Evolutionary conservation across 768 basidiomycete species (phyloP).

Genomic region (Boletus pseudopeckii): DNA sequence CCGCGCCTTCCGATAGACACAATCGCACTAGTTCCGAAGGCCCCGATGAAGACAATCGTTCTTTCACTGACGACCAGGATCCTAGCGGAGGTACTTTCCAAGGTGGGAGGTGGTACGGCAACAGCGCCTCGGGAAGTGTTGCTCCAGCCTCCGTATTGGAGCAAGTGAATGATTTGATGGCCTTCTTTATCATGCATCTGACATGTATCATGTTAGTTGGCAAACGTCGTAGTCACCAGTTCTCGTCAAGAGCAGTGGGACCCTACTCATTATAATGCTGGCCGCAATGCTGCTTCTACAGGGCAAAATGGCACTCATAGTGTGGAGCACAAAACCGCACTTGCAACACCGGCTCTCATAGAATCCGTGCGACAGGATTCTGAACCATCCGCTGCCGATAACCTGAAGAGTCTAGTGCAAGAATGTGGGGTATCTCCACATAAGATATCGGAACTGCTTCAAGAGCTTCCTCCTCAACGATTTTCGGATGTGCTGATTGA

Average conservation of each 20-base stretch:
- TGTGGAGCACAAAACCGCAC: conserved; percentile 26
- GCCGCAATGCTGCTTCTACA: conserved; percentile 8
- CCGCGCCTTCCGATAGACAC: conserved; percentile 33
- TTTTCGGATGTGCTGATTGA: conserved; percentile 77
- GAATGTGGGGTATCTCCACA: conserved; percentile 92
- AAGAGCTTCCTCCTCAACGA: conserved; percentile 79
- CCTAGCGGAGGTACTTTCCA: conserved; percentile 74
- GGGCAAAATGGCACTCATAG: conserved; percentile 24
- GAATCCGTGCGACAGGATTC: conserved; percentile 41
- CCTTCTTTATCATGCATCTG: conserved; percentile 17
- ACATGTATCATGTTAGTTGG: conserved; percentile 39
- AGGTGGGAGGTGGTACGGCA: conserved; percentile 84
- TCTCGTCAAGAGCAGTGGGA: conserved; percentile 32
- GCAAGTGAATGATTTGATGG: conserved; percentile 50
- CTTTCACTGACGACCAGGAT: conserved; percentile 76
- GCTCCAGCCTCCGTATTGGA: conserved; percentile 76
- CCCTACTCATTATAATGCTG: conserved; percentile 12
- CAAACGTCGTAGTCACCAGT: conserved; percentile 49
- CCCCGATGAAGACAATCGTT: conserved; percentile 63
- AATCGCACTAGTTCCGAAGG: conserved; percentile 47
- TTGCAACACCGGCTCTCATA: conserved; percentile 34
- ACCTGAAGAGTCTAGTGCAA: conserved; percentile 78
- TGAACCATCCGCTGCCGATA: conserved; percentile 66
- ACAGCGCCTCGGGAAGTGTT: conserved; percentile 78
- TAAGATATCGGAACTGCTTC: conserved; percentile 84